Percentiles rank a stretch among this genome's conserved stretches.
phyloP scores from a whole-genome alignment of 176 grass and related monocot genomes.

The Miscanthus lutarioriparius region DNA sequence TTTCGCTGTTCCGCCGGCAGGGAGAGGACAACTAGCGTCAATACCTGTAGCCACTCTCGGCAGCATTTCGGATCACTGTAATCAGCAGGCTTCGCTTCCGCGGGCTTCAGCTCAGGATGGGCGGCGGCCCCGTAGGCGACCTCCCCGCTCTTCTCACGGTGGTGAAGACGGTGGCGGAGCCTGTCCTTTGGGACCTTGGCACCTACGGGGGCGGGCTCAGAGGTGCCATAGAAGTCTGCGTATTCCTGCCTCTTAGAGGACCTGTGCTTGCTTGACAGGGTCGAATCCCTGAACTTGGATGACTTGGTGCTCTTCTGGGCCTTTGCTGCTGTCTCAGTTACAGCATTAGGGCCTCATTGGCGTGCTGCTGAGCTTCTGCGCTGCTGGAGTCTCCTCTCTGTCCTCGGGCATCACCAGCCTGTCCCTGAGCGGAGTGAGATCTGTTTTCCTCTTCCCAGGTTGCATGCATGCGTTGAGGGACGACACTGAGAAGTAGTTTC shows the following conservation, averaged over 20 bases:
- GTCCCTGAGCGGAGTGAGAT: slow-evolving; percentile 69
- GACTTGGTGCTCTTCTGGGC: slow-evolving; percentile 59
- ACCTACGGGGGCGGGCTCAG: slow-evolving; percentile 46
- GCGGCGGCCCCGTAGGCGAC: slow-evolving; percentile 31
- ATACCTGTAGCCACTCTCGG: slow-evolving; percentile 72
- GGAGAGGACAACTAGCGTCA: slow-evolving; percentile 22
- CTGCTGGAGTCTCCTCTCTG: slow-evolving; percentile 36
- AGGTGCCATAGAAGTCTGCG: slow-evolving; percentile 60
- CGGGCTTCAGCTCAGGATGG: slow-evolving; percentile 48
- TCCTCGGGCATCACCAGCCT: slow-evolving; percentile 78
- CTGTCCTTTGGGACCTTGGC: slow-evolving; percentile 77
- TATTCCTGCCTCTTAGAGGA: slow-evolving; percentile 88
- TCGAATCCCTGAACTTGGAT: slow-evolving; percentile 83
- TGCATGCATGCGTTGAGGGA: slow-evolving; percentile 45
- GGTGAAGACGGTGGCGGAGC: slow-evolving; percentile 61
- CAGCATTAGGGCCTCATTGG: slow-evolving; percentile 48
- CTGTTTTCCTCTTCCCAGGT: slow-evolving; percentile 45
- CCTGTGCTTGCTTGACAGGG: slow-evolving; percentile 78
- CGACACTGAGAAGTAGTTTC: slow-evolving; percentile 59
- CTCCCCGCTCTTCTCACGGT: slow-evolving; percentile 71
- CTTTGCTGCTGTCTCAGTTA: slow-evolving; percentile 52
- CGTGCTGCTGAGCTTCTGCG: slow-evolving; percentile 66
- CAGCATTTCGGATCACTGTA: slow-evolving; percentile 57
- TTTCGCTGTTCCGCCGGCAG: not conserved
- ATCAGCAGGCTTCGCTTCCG: slow-evolving; percentile 45